Base-by-base conservation (phyloP, 352 stramenopile genomes). In the Globisporangium polare region DNA sequence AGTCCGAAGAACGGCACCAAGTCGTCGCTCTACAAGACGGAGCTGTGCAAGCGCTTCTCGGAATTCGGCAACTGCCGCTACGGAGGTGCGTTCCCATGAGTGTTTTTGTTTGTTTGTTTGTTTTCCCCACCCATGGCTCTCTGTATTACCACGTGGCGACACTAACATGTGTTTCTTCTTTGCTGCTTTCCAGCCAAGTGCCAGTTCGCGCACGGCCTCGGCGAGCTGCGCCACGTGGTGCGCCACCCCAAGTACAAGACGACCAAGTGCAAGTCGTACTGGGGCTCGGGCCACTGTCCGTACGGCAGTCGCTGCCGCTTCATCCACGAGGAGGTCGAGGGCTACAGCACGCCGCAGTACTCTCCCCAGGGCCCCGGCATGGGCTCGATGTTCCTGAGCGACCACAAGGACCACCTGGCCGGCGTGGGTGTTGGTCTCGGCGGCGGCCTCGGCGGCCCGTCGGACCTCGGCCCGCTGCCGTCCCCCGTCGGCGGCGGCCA, bases 231-330 rank as follows among this genome's bases (percentile, higher is more conserved):
- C 54, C 82, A 91, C 47, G 84, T 95, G n/a, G 74, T 92, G 55
- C 86, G 86, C 63, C 86, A 95, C 65, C 86, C 86, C 53, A 95
- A 95, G 78, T 93, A 95, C 82, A 95, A 95, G 76, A 95, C 86
- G n/a, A 94, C 84, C 61, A 94, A 94, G 70, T 96, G 86, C 82
- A 95, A 96, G 79, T 92, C 84, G 37, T 96, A 95, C 71, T 89
- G 86, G 78, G 80, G 84, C n/a, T 95, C 88, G 17, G 88, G 88
- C 26, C 81, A 92, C 68, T 96, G 88, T 58, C 86, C 78, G 15
- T 96, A 96, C 71, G 88, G 88, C 45, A 86, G 71, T 42, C 84
- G 88, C 65, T 96, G 88, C 66, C 79, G 88, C 54, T 96, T 95
- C 63, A 95, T 96, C 58, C 88, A 96, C 66, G 83, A 94, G 59